A percentile compares a stretch with the other conserved stretches of the same genome.
phyloP scores from a whole-genome alignment of 345 rosid species.

The Bruguiera sexangula region DNA sequence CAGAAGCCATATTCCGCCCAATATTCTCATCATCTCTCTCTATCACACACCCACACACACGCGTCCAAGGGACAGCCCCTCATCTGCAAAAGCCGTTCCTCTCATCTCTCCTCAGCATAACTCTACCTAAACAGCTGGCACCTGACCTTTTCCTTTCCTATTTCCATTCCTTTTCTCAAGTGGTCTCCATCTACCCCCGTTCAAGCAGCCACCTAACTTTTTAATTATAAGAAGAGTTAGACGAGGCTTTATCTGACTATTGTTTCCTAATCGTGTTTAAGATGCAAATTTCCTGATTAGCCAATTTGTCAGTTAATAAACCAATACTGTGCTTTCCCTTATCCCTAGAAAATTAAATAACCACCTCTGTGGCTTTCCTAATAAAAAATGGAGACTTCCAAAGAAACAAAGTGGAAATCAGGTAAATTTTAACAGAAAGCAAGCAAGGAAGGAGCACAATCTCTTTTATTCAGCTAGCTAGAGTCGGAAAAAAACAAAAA shows the following conservation, averaged over 20 bases:
- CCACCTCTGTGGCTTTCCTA: no score
- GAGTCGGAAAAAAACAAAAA: not conserved
- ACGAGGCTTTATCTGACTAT: not conserved
- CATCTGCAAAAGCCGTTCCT: slow-evolving; percentile 18
- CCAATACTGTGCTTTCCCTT: no score
- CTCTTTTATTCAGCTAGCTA: no score
- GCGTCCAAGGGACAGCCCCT: slow-evolving; percentile 12
- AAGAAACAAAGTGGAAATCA: no score
- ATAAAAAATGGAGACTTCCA: no score
- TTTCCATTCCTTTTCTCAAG: slow-evolving; percentile 10
- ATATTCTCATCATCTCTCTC: not conserved
- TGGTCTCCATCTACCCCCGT: slow-evolving; percentile 16
- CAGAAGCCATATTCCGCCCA: slow-evolving; percentile 10
- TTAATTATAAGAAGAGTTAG: not conserved
- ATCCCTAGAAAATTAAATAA: no score
- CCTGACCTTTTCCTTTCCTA: slow-evolving; percentile 13
- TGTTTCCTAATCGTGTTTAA: no score
- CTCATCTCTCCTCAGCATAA: slow-evolving; percentile 15
- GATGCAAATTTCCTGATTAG: no score
- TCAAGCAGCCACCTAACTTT: slow-evolving; percentile 15
- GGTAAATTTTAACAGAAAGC: no score
- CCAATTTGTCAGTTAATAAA: no score
- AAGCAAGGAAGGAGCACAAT: no score
- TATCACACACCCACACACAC: not conserved
- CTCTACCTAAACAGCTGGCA: slow-evolving; percentile 31